These are phyloP conservation scores for Macrophomina tecta DNA, from an alignment of 2,329 filamentous ascomycete genomes.

Conservation along the genomic window DNA sequence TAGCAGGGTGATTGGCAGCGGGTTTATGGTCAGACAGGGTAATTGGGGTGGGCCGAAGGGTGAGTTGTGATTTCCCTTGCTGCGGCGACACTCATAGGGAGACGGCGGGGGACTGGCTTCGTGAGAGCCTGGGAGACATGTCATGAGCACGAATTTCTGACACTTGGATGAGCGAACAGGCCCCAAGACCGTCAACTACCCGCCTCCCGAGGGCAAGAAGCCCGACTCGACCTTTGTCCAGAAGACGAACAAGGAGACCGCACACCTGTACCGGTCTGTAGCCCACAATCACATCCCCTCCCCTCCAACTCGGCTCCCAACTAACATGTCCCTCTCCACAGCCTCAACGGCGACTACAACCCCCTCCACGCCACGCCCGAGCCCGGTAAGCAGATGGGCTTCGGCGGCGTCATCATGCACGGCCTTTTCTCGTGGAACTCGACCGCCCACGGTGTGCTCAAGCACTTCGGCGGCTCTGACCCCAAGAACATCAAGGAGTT, in stretches of 20 bases:
- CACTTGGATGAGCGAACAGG: slow-evolving; percentile 38
- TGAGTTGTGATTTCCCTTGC: slow-evolving; percentile 36
- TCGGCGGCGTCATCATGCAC: slow-evolving; percentile 87
- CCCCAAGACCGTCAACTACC: slow-evolving; percentile 77
- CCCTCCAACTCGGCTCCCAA: too few species aligned
- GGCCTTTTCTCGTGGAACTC: slow-evolving; percentile 89
- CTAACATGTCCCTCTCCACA: slow-evolving; percentile 33
- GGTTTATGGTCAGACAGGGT: slow-evolving; percentile 82
- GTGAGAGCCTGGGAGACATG: too few species aligned
- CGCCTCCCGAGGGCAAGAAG: slow-evolving; percentile 72
- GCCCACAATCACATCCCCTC: too few species aligned
- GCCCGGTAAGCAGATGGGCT: slow-evolving; percentile 87
- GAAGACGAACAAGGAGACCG: slow-evolving; percentile 74
- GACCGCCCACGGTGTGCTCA: slow-evolving; percentile 74
- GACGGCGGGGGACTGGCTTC: too few species aligned
- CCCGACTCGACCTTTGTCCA: slow-evolving; percentile 74
- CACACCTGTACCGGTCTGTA: slow-evolving; percentile 45
- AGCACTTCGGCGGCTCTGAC: slow-evolving; percentile 75
- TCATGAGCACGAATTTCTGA: neutral
- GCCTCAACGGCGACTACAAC: slow-evolving; percentile 93
- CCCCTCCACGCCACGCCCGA: slow-evolving; percentile 87
- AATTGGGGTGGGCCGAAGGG: slow-evolving; percentile 90
- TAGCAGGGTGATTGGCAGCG: slow-evolving; percentile 69
- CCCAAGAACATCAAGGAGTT: slow-evolving; percentile 85
- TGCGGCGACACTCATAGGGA: neutral